Evolutionary conservation across 805 yeast species (phyloP), one percentile per base, ranked within the genome.

Genomic region (Yamadazyma phyllophila): DNA sequence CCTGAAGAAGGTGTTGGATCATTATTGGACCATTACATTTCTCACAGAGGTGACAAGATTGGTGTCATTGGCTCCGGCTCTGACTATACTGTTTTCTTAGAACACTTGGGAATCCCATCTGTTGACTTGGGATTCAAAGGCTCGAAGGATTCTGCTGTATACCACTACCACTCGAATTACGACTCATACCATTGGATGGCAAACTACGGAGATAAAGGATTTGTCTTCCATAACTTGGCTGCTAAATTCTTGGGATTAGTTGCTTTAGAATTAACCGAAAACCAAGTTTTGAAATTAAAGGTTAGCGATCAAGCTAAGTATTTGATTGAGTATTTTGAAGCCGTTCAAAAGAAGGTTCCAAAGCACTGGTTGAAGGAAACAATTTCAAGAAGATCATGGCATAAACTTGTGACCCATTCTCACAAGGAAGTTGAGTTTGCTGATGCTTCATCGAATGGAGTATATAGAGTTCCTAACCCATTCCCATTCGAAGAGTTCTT

Each of bases 81-180:
- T 1, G 85, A 80, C 56, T 77, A 70, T 55, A 71, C 79, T 2
- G 80, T 80, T 8, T 82, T 83, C 53, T 87, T 83, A 60, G 77
- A 78, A 54, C 82, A 80, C 57, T 59, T 83, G 51, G 91, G 89
- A 5, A 76, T 85, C 33, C 87, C 91, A 1, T 74, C 85, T 0
- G 71, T 80, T 9, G 73, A 74, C 42, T 59, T 81, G 43, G 77
- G 79, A 7, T 71, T 71, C 47, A 43, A 48, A 27, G 61, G 60
- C 6, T 52, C 45, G 3, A 83, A 80, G 58, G 36, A 33, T 3
- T 13, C 37, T 16, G 75, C 84, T 4, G 67, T 81, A n/a, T 74
- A 74, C 44, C 83, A 80, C 50, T 64, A 67, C 43, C 81, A 81
- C 56, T 82, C 88, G 7, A 71, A 72, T 43, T 82, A 72, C 55